Conservation (phyloP, 495 filamentous ascomycete genomes). For the Hypomontagnella submonticulosa region DNA sequence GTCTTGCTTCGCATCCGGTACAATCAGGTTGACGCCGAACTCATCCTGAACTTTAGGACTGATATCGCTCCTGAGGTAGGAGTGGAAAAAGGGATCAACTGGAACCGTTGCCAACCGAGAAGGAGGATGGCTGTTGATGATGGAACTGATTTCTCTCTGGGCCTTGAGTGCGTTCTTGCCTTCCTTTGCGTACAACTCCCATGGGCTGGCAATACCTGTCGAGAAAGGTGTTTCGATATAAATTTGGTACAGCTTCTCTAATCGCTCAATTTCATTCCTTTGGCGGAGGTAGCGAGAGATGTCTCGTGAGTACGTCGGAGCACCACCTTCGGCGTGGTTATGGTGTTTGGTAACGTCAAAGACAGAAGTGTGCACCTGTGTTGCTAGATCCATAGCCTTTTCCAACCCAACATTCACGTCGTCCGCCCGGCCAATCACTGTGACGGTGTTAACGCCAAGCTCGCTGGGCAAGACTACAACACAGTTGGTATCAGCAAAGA, state of each 20-base stretch:
- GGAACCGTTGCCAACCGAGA: slow-evolving; percentile 73
- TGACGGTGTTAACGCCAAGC: slow-evolving; percentile 81
- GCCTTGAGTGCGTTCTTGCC: slow-evolving; percentile 85
- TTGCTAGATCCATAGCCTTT: slow-evolving; percentile 82
- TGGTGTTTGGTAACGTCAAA: slow-evolving; percentile 83
- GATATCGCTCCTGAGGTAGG: slow-evolving; percentile 73
- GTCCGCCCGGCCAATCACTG: slow-evolving; percentile 81
- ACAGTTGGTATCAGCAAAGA: slow-evolving; percentile 91
- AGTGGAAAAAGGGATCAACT: slow-evolving; percentile 89
- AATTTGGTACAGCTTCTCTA: slow-evolving; percentile 81
- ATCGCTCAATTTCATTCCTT: slow-evolving; percentile 76
- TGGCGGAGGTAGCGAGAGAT: slow-evolving; percentile 85
- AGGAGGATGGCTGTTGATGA: slow-evolving; percentile 84
- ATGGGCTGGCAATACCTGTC: slow-evolving; percentile 70
- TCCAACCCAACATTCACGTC: slow-evolving; percentile 77
- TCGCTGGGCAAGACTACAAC: slow-evolving; percentile 80
- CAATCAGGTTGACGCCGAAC: slow-evolving; percentile 80
- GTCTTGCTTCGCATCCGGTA: slow-evolving; percentile 71
- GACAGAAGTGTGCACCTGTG: slow-evolving; percentile 79
- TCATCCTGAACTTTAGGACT: slow-evolving; percentile 72
- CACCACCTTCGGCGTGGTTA: slow-evolving; percentile 73
- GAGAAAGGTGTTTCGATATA: slow-evolving; percentile 80
- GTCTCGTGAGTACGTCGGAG: slow-evolving; percentile 81
- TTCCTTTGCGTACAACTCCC: slow-evolving; percentile 87
- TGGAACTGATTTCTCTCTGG: slow-evolving; percentile 80